These are phyloP conservation scores for Solanum medicagineum DNA, from an alignment of 257 asterid genomes.

Conservation along the genomic window DNA sequence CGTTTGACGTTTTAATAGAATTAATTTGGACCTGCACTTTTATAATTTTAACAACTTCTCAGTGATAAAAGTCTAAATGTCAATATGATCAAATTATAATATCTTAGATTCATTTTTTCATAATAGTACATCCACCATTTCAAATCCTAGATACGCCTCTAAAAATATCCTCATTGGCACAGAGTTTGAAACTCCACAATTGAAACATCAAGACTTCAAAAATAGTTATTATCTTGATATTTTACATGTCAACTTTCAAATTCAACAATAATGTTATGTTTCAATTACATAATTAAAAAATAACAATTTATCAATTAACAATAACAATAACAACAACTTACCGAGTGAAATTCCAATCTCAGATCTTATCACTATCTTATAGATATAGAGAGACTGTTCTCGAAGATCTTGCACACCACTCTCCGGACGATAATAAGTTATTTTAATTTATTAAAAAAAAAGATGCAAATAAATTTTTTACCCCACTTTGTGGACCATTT, in stretches of 20 bases:
- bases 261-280: not conserved
- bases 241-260: not conserved
- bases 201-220: not conserved
- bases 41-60: too few relatives aligned
- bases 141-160: too few relatives aligned
- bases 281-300: not conserved
- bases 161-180: not conserved
- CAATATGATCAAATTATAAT: too few relatives aligned
- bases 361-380: too few relatives aligned
- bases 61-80: too few relatives aligned
- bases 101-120: too few relatives aligned
- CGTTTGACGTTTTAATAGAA: too few relatives aligned
- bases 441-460: not conserved
- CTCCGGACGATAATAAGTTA: not conserved
- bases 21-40: too few relatives aligned
- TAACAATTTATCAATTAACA: not conserved
- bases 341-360: too few relatives aligned
- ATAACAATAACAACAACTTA: not conserved
- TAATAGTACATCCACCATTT: too few relatives aligned
- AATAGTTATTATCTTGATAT: not conserved
- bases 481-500: not conserved
- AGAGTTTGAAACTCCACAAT: not conserved
- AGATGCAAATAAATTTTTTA: not conserved
- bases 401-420: too few relatives aligned
- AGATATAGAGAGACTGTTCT: too few relatives aligned